Base-by-base conservation (phyloP, 371 early-diverging fungal species). In the Modicella reniformis region DNA sequence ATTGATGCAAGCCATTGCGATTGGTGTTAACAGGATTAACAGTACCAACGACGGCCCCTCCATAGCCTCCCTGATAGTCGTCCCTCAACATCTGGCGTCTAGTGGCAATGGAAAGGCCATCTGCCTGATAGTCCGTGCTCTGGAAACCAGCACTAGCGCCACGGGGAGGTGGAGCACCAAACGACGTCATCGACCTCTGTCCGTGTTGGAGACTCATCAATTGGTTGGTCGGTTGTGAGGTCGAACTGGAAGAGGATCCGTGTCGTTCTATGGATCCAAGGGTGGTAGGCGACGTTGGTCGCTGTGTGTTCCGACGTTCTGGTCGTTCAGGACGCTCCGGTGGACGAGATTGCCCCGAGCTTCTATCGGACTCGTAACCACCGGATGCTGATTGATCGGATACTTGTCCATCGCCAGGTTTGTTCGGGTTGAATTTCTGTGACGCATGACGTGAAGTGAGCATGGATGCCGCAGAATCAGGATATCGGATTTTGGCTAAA, bases 41-140 rank as follows among this genome's bases (percentile, higher is more conserved):
- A 15, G 65, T 56, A n/a, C 67, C 68, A 23, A 67, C 41, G 7
- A 67, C 67, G 17, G 65, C 76, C 4, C 76, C 76, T 26, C 76
- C 76, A 40, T 76, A 76, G 15, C 68, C 76, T 23, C 68, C 68
- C n/a, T 76, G 71, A 44, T 63, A 69, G 49, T 77, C 73, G 29
- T 79, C 79, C 29, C 66, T 65, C 55, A 79, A 40, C 5, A 73
- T 79, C 33, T 79, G 79, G 12, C 79, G 72, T 23, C 79, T 34
- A 0, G 79, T 65, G 1, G 79, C 72, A 6, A 72, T 47, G 3
- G 73, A 65, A 2, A 62, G 47, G 17, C 73, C 79, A 3, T 79
- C 79, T 1, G 52, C 69, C 55, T 72, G 70, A 40, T 66, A 71
- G 29, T 72, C 67, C 23, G 58, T 6, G 37, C 40, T 67, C n/a